phyloP scores from a whole-genome alignment of 2,329 filamentous ascomycete genomes.

The Colletotrichum musicola region DNA sequence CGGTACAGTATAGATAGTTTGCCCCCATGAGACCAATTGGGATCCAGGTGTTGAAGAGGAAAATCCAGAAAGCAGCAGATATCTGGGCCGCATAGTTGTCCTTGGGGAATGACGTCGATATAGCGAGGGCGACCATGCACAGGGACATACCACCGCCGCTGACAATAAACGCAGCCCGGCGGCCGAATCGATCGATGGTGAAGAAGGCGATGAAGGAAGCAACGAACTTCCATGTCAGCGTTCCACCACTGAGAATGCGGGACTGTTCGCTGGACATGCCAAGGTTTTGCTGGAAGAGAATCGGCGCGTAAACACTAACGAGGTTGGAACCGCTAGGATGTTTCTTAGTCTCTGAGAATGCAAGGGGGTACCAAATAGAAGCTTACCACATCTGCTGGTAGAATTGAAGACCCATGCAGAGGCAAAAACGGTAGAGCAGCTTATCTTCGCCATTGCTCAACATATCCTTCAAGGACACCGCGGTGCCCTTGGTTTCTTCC shows the following conservation, averaged over 20 bases:
- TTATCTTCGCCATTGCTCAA: constrained; percentile 63
- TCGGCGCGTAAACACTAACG: constrained; percentile 60
- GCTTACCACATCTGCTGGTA: constrained; percentile 43
- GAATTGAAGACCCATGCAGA: constrained; percentile 50
- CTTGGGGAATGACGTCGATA: constrained; percentile 62
- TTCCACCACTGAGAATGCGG: constrained; percentile 58
- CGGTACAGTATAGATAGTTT: constrained; percentile 71
- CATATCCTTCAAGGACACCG: constrained; percentile 55
- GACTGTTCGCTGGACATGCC: constrained; percentile 52
- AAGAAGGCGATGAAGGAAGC: constrained; percentile 63
- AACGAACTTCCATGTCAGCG: constrained; percentile 68
- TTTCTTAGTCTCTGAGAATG: neutral
- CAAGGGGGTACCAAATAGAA: neutral
- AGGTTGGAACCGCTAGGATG: constrained; percentile 57
- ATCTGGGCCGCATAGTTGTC: constrained; percentile 62
- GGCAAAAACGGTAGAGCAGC: constrained; percentile 58
- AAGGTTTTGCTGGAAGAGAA: constrained; percentile 55
- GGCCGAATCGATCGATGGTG: constrained; percentile 63
- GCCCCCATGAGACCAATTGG: constrained; percentile 70
- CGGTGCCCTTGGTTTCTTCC: constrained; percentile 53
- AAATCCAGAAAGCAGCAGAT: constrained; percentile 67
- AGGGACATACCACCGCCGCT: constrained; percentile 63
- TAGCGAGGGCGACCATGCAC: constrained; percentile 66
- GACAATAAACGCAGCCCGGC: constrained; percentile 64
- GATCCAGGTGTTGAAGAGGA: constrained; percentile 71